Evolutionary conservation across 31 red algal genomes (phyloP).

Genomic region (Asparagopsis taxiformis): DNA sequence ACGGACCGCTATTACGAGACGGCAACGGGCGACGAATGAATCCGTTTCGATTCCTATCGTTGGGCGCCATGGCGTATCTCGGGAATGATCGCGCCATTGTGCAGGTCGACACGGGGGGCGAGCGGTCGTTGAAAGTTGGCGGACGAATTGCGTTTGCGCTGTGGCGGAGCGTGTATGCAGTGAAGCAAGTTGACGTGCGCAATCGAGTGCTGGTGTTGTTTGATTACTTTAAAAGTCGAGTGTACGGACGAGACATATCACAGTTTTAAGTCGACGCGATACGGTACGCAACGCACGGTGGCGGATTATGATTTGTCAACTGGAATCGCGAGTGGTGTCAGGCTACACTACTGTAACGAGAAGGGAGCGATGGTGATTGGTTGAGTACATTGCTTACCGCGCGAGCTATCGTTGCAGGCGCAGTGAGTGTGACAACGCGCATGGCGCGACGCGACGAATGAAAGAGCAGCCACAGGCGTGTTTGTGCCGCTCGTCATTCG

Average conservation of each 20-base stretch:
- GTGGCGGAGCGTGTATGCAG: slow-evolving; percentile 88
- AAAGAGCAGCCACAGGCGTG: too few species aligned
- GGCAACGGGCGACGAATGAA: slow-evolving; percentile 17
- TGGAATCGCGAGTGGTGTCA: neutral
- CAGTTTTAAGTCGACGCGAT: slow-evolving; percentile 55
- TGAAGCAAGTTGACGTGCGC: slow-evolving; percentile 87
- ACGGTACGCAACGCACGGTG: neutral
- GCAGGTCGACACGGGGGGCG: slow-evolving; percentile 69
- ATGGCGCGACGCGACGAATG: too few species aligned
- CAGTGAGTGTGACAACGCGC: too few species aligned
- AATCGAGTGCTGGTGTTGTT: slow-evolving; percentile 81
- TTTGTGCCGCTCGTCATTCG: too few species aligned
- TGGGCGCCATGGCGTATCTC: slow-evolving; percentile 91
- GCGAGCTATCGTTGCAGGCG: too few species aligned
- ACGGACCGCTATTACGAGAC: slow-evolving; percentile 25
- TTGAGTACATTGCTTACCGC: too few species aligned
- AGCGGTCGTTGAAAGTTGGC: slow-evolving; percentile 43
- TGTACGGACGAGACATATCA: slow-evolving; percentile 85
- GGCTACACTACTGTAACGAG: too few species aligned
- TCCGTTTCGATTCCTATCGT: slow-evolving; percentile 80
- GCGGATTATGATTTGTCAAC: neutral
- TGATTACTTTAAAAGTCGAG: slow-evolving; percentile 78
- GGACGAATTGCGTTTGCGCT: slow-evolving; percentile 71
- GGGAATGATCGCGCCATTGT: slow-evolving; percentile 76
- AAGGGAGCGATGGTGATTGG: too few species aligned